Evolutionary conservation across 768 basidiomycete species (phyloP), one percentile per base, ranked within the genome.

Genomic region (Agaricus subrufescens): DNA sequence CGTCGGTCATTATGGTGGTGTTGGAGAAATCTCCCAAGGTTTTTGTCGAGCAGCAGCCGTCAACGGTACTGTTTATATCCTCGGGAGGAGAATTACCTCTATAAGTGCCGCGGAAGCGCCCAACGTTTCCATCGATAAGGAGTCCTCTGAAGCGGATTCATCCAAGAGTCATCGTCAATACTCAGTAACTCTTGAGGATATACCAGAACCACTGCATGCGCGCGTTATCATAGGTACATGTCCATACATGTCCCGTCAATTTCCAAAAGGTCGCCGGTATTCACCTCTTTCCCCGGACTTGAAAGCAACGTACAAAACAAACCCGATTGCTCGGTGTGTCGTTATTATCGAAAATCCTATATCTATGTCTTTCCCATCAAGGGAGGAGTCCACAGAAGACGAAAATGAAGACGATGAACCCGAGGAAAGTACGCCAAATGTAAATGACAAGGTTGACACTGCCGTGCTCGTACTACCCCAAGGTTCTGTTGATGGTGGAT

Each of bases 1-100:
- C 14, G 77, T 98, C n/a, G 93, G 93, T 0, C 93, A 97, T 62
- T 98, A 97, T 66, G 96, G 96, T 15, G 91, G 94, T 19, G 77
- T 87, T 0, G 96, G 96, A 4, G 96, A 98, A 65, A 84, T 98
- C 10, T 81, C 89, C 0, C 96, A 98, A 69, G 95, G 94, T 2
- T 98, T 90, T 63, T 87, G 84, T 65, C 91, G 94, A 14, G 83
- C 89, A 23, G 78, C 92, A 12, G 96, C 96, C 2, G 95, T 98
- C 31, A 76, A 75, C 47, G 87, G 89, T 15, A 82, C 75, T 0
- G 83, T 85, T 10, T 92, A 91, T 64, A 84, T 92, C 57, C 77
- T 92, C 3, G 86, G 85, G 26, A 76, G 81, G 45, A 65, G 69
- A 1, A 65, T 88, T 3, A 54, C 60, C 1, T 65, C 68, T 9